These are phyloP conservation scores for Saccharomycopsis phalli DNA, from an alignment of 1,139 yeast species.

Conservation along the genomic window DNA sequence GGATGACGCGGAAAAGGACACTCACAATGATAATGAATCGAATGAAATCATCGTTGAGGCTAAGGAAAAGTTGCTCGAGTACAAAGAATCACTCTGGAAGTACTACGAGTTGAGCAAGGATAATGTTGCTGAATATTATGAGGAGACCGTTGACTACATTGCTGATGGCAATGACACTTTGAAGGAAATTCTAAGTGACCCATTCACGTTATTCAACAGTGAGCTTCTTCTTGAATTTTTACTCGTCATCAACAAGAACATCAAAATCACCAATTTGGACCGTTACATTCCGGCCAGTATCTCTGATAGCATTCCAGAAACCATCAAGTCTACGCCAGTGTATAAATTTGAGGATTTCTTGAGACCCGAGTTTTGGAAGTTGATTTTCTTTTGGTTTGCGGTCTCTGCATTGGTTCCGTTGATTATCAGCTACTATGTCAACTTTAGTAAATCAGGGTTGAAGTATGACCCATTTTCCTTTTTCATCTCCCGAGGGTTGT, in stretches of 20 bases:
- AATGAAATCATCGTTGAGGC: slow-evolving; percentile 8
- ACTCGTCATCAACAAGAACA: slow-evolving; percentile 1
- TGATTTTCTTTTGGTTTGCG: slow-evolving; percentile 28
- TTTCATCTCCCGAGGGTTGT: slow-evolving; percentile 41
- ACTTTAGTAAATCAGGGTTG: slow-evolving; percentile 33
- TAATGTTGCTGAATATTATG: slow-evolving; percentile 10
- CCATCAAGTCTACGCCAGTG: slow-evolving; percentile 17
- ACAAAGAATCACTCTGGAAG: slow-evolving; percentile 1
- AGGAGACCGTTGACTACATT: slow-evolving; percentile 1
- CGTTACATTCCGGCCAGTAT: slow-evolving; percentile 1
- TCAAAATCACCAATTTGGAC: neutral
- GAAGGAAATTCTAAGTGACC: slow-evolving; percentile 11
- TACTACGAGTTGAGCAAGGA: slow-evolving; percentile 25
- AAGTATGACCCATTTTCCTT: slow-evolving; percentile 50
- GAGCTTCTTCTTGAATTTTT: slow-evolving; percentile 12
- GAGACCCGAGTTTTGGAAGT: slow-evolving; percentile 24
- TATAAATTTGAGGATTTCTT: slow-evolving; percentile 21
- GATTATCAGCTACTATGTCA: slow-evolving; percentile 39
- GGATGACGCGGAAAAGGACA: slow-evolving; percentile 21
- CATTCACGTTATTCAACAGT: slow-evolving; percentile 7
- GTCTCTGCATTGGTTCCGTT: slow-evolving; percentile 34
- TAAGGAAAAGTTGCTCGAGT: slow-evolving; percentile 6
- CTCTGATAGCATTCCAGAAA: slow-evolving; percentile 2
- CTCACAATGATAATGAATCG: slow-evolving; percentile 5
- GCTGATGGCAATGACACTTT: slow-evolving; percentile 1